These are phyloP conservation scores for Aspergillus homomorphus DNA, from an alignment of 495 filamentous ascomycete species.

Conservation along the genomic window DNA sequence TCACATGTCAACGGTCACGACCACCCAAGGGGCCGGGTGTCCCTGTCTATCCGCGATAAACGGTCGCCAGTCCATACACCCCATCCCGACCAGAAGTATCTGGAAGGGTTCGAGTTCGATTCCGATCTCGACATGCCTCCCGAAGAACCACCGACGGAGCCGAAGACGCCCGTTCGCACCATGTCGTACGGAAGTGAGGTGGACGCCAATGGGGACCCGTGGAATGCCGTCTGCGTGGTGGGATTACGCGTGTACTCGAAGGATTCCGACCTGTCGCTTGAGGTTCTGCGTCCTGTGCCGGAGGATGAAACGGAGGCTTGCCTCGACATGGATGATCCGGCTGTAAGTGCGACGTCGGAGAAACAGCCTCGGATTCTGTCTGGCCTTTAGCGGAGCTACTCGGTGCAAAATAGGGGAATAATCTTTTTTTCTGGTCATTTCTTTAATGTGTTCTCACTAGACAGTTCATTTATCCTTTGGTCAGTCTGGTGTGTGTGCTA, in stretches of 20 bases:
- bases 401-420: too few relatives aligned
- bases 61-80: constrained; percentile 19
- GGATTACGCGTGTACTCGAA: constrained; percentile 72
- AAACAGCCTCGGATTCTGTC: constrained; percentile 22
- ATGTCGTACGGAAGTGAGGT: constrained; percentile 8
- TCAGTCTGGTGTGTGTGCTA: too few relatives aligned
- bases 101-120: constrained; percentile 50
- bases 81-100: constrained; percentile 26
- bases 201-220: constrained; percentile 52
- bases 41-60: constrained; percentile 30
- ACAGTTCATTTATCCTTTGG: too few relatives aligned
- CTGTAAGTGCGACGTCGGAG: constrained; percentile 38
- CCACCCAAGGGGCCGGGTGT: constrained; percentile 16
- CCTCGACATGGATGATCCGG: constrained; percentile 55
- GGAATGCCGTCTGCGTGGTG: constrained; percentile 83
- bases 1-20: constrained; percentile 13
- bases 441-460: too few relatives aligned
- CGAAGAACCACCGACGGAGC: constrained; percentile 23
- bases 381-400: too few relatives aligned
- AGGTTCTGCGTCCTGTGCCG: constrained; percentile 53
- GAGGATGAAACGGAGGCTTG: constrained; percentile 47
- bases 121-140: constrained; percentile 46
- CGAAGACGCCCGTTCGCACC: neutral
- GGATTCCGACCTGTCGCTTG: constrained; percentile 50
- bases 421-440: too few relatives aligned